These are phyloP conservation scores for Gracilaria gracilis DNA, from an alignment of 23 red algal genomes.

Conservation along the genomic window DNA sequence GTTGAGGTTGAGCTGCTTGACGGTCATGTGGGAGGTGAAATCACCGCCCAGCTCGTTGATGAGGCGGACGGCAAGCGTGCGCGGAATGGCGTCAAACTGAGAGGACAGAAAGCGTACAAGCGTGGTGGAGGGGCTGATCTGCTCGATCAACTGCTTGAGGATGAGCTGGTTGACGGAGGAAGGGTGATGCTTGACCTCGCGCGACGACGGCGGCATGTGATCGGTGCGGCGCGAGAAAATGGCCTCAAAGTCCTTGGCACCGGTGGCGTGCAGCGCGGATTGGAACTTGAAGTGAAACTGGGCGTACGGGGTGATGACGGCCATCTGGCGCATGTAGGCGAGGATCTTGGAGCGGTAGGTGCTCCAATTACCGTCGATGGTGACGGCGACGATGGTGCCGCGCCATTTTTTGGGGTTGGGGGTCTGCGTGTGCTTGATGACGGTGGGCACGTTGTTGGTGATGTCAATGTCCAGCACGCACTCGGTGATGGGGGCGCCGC, in stretches of 20 bases:
- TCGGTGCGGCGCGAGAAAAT: slow-evolving; percentile 82
- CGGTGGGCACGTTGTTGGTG: slow-evolving; percentile 68
- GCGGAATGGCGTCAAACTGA: slow-evolving; percentile 71
- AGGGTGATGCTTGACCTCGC: slow-evolving; percentile 93
- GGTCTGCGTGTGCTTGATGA: slow-evolving; percentile 61
- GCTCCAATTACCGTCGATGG: slow-evolving; percentile 91
- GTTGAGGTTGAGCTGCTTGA: slow-evolving; percentile 74
- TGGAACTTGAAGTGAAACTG: slow-evolving; percentile 75
- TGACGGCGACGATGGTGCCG: slow-evolving; percentile 81
- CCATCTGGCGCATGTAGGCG: slow-evolving; percentile 92
- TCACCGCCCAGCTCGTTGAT: slow-evolving; percentile 72
- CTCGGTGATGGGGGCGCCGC: slow-evolving; percentile 40
- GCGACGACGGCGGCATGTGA: slow-evolving; percentile 72
- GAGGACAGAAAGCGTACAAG: slow-evolving; percentile 67
- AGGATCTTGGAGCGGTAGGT: slow-evolving; percentile 85
- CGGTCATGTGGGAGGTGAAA: slow-evolving; percentile 64
- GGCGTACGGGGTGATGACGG: slow-evolving; percentile 93
- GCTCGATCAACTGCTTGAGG: slow-evolving; percentile 77
- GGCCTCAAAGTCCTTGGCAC: slow-evolving; percentile 63
- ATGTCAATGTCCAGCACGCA: slow-evolving; percentile 94
- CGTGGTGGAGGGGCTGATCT: slow-evolving; percentile 47
- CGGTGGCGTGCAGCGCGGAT: neutral
- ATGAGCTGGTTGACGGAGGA: slow-evolving; percentile 89
- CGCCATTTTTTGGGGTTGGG: slow-evolving; percentile 62
- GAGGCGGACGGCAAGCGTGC: slow-evolving; percentile 65